Base-by-base conservation (phyloP, 257 asterid species). In the Dorcoceras hygrometricum region DNA sequence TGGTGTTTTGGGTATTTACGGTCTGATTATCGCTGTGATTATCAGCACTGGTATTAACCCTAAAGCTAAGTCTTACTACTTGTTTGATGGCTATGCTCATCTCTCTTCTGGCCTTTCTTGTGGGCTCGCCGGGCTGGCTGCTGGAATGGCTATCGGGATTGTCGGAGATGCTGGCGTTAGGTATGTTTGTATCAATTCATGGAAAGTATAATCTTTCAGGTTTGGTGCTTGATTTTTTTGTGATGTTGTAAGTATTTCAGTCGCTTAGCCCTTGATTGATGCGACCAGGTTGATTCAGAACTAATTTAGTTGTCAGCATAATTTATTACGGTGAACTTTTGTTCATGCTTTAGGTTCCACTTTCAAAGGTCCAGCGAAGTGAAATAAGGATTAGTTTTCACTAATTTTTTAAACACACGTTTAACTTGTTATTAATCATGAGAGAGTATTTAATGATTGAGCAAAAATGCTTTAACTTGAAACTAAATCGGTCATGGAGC, bases 141-240 rank as follows among this genome's bases (percentile, higher is more conserved):
- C 95, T 63, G 95, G 95, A 23, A 88, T 88, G 95, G 95, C 95
- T 63, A 88, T 88, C 43, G 95, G 95, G 26, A 88, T 88, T 20
- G 95, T 88, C n/a, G 95, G 95, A 14, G 95, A 88, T 79, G 95
- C 88, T 60, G 95, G 95, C 77, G 95, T 88, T 50, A 85, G 95
- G 95, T 88, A 85, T 70, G 58, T 29, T 71, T 27, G 8, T 39
- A 65, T 71, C 10, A 57, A 20, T 24, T 0, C 62, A 14, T 28
- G 12, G 2, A 43, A 43, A 3, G 1, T 66, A 32, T 46, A 14
- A 28, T 73, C 70, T 36, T 10, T 3, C 70, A 0, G 43, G 34
- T 7, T 59, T 70, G 32, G 14, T 20, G 51, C 48, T 34, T 54
- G 16, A 20, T 0, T 53, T 55, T 18, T 31, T 5, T 51, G 32